phyloP scores from a whole-genome alignment of 2,329 filamentous ascomycete species.

The Colletotrichum echinochloae region DNA sequence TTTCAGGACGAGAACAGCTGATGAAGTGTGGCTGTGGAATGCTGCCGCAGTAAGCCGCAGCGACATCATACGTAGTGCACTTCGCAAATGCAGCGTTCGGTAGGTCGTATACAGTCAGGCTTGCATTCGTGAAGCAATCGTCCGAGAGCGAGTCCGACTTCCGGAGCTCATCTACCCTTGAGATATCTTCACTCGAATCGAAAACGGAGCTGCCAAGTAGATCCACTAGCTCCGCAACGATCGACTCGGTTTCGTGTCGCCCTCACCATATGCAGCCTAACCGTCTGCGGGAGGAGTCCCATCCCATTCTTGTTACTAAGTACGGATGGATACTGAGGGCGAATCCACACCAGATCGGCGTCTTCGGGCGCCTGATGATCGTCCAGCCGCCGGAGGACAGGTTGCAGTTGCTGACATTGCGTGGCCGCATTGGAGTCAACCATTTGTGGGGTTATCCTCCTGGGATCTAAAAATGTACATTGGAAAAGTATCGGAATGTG shows the following conservation, averaged over 20 bases:
- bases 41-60: not conserved
- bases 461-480: not conserved
- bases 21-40: not conserved
- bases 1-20: not conserved
- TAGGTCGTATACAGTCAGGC: not conserved
- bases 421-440: constrained; percentile 69
- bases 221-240: constrained; percentile 5
- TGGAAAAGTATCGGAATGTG: not conserved
- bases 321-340: too few relatives aligned
- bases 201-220: not conserved
- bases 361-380: constrained; percentile 67
- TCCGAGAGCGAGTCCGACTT: constrained; percentile 7
- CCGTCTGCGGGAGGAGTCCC: constrained; percentile 4
- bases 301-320: not conserved
- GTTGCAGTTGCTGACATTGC: constrained; percentile 72
- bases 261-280: not conserved
- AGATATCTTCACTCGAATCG: too few relatives aligned
- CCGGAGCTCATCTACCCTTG: not conserved
- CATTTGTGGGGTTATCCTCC: not conserved
- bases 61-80: too few relatives aligned
- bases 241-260: not conserved
- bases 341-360: constrained; percentile 70
- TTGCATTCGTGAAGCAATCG: not conserved
- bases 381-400: constrained; percentile 67
- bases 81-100: constrained; percentile 11